Base-by-base conservation (phyloP, 805 yeast species). In the Candida patagonica region DNA sequence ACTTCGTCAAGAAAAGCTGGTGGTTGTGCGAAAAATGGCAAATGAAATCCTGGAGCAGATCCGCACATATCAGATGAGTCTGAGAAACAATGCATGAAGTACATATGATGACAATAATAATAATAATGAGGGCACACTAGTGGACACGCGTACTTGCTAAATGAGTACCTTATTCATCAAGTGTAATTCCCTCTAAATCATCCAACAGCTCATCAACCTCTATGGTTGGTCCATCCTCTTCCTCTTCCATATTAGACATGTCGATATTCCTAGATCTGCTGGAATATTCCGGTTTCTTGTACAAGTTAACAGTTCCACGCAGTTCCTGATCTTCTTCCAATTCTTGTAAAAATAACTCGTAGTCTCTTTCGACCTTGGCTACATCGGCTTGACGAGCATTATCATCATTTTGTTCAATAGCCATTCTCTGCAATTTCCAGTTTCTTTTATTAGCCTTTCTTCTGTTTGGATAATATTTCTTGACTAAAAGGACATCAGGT, bases 361-460 rank as follows among this genome's bases (percentile, higher is more conserved):
- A 92, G 65, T 89, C 98, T 62, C 76, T 79, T 65, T 89, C 96
- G 4, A 94, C 95, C 53, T 83, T 74, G 60, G 86, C 97, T 53
- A 77, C 78, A 47, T 87, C 96, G 62, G 83, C 92, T 67, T 75
- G 81, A 26, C 50, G 33, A 22, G 37, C 34, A n/a, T n/a, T n/a
- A 40, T 68, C 73, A 30, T 49, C 53, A 30, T 59, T 57, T 63
- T 86, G 94, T 65, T 88, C 96, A 55, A 70, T 79, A 33, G 96
- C 96, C 96, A 88, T 86, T 74, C 96, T 81, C 80, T 83, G 85
- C 66, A 88, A 77, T 68, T 84, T 88, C 96, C 96, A 88, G 63
- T 70, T 70, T 71, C 94, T 79, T 70, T 78, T 74, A 74, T 78
- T 80, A 49, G 74, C 62, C 67, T 76, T 80, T 64, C 74, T 73